Evolutionary conservation across 2,329 filamentous ascomycete species (phyloP).

Genomic region (Botrytis porri): DNA sequence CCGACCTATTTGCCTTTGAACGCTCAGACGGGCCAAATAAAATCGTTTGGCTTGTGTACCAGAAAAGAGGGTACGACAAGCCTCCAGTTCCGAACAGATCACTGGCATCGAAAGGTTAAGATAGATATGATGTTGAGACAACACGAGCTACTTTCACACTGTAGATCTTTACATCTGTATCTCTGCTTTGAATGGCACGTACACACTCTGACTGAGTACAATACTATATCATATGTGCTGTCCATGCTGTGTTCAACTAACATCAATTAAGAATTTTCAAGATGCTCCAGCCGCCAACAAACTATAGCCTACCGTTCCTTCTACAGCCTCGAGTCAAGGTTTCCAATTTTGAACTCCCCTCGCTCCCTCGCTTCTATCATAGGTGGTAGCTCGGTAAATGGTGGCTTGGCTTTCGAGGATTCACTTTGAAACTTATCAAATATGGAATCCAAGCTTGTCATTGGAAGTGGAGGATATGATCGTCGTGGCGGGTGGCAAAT

Average conservation of each 20-base stretch:
- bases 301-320: background rate
- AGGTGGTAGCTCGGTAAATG: background rate
- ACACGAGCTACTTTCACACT: background rate
- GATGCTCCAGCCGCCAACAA: background rate
- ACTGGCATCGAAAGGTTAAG: background rate
- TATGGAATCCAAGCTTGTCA: background rate
- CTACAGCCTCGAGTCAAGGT: background rate
- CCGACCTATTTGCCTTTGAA: background rate
- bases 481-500: background rate
- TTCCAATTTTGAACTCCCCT: background rate
- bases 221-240: background rate
- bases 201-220: background rate
- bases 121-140: background rate
- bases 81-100: background rate
- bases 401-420: constrained; percentile 1
- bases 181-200: background rate
- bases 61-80: background rate
- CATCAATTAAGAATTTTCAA: background rate
- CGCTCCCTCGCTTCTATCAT: background rate
- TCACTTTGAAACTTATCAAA: constrained; percentile 9
- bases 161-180: background rate
- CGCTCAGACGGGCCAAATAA: background rate
- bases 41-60: background rate
- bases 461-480: background rate
- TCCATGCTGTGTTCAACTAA: background rate